Conservation (phyloP, 192 early-diverging fungal genomes). For the Rhizoclosmatium sp. region DNA sequence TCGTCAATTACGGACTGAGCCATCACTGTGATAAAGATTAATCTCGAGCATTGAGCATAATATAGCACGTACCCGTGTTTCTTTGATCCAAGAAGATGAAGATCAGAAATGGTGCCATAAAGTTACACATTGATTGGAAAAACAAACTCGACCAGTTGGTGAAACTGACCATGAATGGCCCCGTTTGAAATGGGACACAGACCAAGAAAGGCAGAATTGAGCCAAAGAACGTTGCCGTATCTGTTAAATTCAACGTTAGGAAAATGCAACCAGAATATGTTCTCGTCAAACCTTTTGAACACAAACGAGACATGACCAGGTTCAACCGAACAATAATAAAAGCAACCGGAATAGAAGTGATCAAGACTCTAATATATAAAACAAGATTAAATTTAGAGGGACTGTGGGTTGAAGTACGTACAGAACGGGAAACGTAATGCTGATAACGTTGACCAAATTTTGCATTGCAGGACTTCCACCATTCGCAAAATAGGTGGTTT, state of each 20-base stretch:
- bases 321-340: slow-evolving; percentile 74
- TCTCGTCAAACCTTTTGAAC: slow-evolving; percentile 48
- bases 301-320: slow-evolving; percentile 57
- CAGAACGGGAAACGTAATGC: slow-evolving; percentile 50
- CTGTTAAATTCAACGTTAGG: slow-evolving; percentile 19
- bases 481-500: slow-evolving; percentile 19
- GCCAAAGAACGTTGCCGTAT: slow-evolving; percentile 61
- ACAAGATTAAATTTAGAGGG: not conserved
- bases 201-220: slow-evolving; percentile 68
- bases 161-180: slow-evolving; percentile 60
- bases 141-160: slow-evolving; percentile 71
- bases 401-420: not conserved
- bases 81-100: slow-evolving; percentile 64
- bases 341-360: slow-evolving; percentile 76
- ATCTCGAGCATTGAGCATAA: not conserved
- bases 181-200: slow-evolving; percentile 74
- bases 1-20: slow-evolving; percentile 62
- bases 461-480: slow-evolving; percentile 19
- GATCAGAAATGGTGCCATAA: slow-evolving; percentile 71
- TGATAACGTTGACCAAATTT: slow-evolving; percentile 43
- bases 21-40: slow-evolving; percentile 39
- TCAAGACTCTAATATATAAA: slow-evolving; percentile 28
- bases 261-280: slow-evolving; percentile 7
- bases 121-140: slow-evolving; percentile 73
- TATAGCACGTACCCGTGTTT: slow-evolving; percentile 39